A percentile compares a stretch with the other conserved stretches of the same genome.
phyloP scores from a whole-genome alignment of 352 stramenopile species.

The Peronospora destructor region DNA sequence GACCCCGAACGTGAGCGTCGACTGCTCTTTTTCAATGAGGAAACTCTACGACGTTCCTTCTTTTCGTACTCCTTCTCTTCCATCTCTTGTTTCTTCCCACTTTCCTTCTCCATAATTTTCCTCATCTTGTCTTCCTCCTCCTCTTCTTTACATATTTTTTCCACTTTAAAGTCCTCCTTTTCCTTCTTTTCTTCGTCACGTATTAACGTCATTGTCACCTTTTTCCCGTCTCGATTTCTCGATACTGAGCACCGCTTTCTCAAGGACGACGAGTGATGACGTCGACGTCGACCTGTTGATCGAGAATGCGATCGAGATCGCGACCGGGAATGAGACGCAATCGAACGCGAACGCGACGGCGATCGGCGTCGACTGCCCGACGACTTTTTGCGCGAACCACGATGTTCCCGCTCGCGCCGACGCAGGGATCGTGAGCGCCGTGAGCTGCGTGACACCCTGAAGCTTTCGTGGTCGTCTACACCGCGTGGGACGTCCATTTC shows the following conservation, averaged over 20 bases:
- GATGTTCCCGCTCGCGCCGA: conserved; percentile 30
- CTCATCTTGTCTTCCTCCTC: conserved; percentile 10
- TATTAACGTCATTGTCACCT: conserved; percentile 5
- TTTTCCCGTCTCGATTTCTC: conserved; percentile 14
- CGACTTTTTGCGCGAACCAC: conserved; percentile 28
- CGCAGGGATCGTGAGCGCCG: conserved; percentile 27
- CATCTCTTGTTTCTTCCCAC: conserved; percentile 1
- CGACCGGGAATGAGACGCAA: conserved; percentile 31
- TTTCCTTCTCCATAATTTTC: conserved; percentile 15
- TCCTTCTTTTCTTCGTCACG: conserved; percentile 7
- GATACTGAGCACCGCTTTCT: conserved; percentile 27
- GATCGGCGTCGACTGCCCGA: conserved; percentile 34
- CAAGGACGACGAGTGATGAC: conserved; percentile 22
- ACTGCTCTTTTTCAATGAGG: conserved; percentile 38
- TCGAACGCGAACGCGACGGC: conserved; percentile 36
- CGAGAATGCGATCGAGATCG: conserved; percentile 33
- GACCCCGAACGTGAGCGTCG: conserved; percentile 51
- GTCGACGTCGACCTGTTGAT: conserved; percentile 25
- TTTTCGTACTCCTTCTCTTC: conserved; percentile 21
- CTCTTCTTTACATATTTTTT: conserved; percentile 1
- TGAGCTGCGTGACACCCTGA: conserved; percentile 10
- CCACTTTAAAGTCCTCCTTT: conserved; percentile 17
- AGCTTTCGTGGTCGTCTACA: conserved; percentile 17
- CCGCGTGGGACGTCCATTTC: conserved; percentile 21
- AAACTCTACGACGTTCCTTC: conserved; percentile 7